Base-by-base conservation (phyloP, 345 rosid species). In the Arabis hirsuta region DNA sequence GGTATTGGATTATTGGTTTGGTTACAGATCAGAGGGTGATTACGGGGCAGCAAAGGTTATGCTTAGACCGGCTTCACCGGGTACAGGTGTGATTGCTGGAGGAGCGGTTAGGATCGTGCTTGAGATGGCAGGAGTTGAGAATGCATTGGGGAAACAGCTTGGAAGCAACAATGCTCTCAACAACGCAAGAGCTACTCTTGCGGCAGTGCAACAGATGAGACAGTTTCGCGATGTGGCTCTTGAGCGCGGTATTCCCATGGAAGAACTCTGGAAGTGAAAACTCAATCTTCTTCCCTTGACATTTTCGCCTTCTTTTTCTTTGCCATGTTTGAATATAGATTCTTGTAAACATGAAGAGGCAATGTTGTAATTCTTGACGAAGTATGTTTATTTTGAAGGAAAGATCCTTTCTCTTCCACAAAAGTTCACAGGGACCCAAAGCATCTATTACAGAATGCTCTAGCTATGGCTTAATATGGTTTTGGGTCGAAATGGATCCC, bases 41-140 rank as follows among this genome's bases (percentile, higher is more conserved):
- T 88, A 69, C 55, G 98, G 96, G 72, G 98, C 96, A 50, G 97
- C 96, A 0, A 84, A 76, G 79, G 97, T 94, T 86, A 94, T 91
- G 97, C 92, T 91, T 52, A 87, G 97, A 82, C 97, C 97, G 12
- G 91, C 97, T 51, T 81, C 91, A 32, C 96, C 96, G 16, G 98
- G 98, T 69, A 86, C 96, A 0, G 98, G 98, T 67, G 96, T 94
- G 75, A 86, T 85, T 77, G 97, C 98, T 1, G 97, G 97, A 77
- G 97, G 96, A 66, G 87, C 96, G 14, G 97, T 94, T 53, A 85
- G 93, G 73, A 86, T 88, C 9, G 98, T 91, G 69, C 84, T 94
- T 0, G 97, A 94, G 82, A 82, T 94, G 98, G 95, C 96, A 0
- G 97, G 97, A 41, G 95, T 89, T 27, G 90, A 88, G 78, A 94